Percentiles rank a stretch among this genome's conserved stretches.
These are phyloP conservation scores for Raddia guianensis DNA, from an alignment of 176 grass and related monocot genomes.

Conservation along the genomic window DNA sequence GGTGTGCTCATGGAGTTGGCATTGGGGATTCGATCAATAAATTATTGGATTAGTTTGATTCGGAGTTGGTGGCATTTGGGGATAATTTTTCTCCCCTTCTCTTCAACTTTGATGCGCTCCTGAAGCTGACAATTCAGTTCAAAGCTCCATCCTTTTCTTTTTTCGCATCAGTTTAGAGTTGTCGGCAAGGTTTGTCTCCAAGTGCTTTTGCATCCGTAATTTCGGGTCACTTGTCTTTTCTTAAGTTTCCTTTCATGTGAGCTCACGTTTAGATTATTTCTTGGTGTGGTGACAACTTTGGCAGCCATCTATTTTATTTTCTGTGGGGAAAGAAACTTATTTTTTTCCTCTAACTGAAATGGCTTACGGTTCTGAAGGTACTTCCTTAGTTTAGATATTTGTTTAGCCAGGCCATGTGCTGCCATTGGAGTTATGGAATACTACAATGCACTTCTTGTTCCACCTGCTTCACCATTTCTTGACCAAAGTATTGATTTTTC, in stretches of 20 bases:
- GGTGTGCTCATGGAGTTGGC: conserved; percentile 25
- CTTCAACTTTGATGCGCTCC: conserved; percentile 43
- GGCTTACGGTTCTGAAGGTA: not conserved
- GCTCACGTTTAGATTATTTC: conserved; percentile 34
- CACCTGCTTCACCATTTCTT: conserved; percentile 34
- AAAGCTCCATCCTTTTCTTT: conserved; percentile 32
- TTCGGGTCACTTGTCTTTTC: conserved; percentile 44
- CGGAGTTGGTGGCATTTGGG: conserved; percentile 15
- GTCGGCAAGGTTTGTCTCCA: conserved; percentile 53
- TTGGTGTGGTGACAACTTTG: not conserved
- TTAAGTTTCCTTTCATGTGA: conserved; percentile 42
- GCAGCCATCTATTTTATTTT: conserved; percentile 26
- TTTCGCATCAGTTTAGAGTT: conserved; percentile 41
- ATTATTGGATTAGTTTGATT: conserved; percentile 11
- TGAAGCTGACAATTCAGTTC: conserved; percentile 42
- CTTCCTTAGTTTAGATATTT: conserved; percentile 14
- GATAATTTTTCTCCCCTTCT: not conserved
- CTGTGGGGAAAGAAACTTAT: not conserved
- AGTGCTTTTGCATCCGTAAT: conserved; percentile 33
- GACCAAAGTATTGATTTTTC: conserved; percentile 19
- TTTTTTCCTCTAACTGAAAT: conserved; percentile 18
- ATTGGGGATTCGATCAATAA: conserved; percentile 36
- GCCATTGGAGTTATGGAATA: conserved; percentile 27
- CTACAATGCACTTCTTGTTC: conserved; percentile 38
- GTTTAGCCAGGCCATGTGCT: conserved; percentile 24